Conservation (phyloP, 2,329 filamentous ascomycete species). For the Ceratocystis destructans region DNA sequence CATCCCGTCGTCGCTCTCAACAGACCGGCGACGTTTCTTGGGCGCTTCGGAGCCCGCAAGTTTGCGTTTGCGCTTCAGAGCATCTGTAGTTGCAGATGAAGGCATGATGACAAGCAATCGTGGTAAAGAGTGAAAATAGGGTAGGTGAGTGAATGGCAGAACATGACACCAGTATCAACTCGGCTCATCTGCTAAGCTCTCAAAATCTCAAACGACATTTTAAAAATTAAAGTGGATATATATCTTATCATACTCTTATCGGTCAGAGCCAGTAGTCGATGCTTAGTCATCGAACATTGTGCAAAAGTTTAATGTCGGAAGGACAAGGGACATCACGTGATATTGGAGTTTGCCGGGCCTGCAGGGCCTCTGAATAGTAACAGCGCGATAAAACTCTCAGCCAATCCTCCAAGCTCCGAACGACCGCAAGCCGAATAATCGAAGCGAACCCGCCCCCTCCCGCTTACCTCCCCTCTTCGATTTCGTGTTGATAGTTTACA, state of each 20-base stretch:
- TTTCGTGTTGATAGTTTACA: slow-evolving; percentile 38
- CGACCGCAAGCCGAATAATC: slow-evolving; percentile 28
- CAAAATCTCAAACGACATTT: slow-evolving; percentile 14
- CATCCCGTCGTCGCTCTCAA: slow-evolving; percentile 35
- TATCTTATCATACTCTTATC: slow-evolving; percentile 8
- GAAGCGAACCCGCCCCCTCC: slow-evolving; percentile 26
- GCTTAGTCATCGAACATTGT: slow-evolving; percentile 1
- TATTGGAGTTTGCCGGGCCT: slow-evolving; percentile 27
- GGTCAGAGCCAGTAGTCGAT: background rate
- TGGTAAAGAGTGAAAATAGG: background rate
- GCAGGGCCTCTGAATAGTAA: slow-evolving; percentile 7
- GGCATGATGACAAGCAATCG: slow-evolving; percentile 12
- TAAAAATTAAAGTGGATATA: slow-evolving; percentile 22
- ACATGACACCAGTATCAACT: background rate
- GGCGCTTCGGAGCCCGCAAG: slow-evolving; percentile 29
- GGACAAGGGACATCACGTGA: slow-evolving; percentile 28
- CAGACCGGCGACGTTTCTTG: slow-evolving; percentile 39
- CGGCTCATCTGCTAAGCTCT: background rate
- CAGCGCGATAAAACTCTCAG: slow-evolving; percentile 37
- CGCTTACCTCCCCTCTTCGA: slow-evolving; percentile 25
- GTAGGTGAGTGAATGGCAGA: background rate
- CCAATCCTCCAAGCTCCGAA: slow-evolving; percentile 33
- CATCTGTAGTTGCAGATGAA: slow-evolving; percentile 18
- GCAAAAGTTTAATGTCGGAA: slow-evolving; percentile 14
- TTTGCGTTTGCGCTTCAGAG: slow-evolving; percentile 40